These are phyloP conservation scores for Boletus reticuloceps DNA, from an alignment of 768 basidiomycete genomes.

Conservation along the genomic window DNA sequence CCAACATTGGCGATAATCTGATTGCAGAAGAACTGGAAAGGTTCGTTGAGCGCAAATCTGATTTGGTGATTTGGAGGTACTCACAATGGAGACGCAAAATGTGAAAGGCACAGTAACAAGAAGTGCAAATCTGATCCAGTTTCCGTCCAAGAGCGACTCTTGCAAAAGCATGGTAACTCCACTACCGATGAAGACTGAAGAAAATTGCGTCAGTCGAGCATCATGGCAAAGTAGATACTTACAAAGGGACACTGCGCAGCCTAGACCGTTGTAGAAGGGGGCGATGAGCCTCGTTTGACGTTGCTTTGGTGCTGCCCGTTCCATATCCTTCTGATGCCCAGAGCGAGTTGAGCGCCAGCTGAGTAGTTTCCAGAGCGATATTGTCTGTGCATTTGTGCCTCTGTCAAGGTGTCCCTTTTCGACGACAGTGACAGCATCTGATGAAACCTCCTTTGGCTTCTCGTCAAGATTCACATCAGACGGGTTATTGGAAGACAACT, in stretches of 20 bases:
- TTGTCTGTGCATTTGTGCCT: not conserved
- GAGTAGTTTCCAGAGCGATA: slow-evolving; percentile 25
- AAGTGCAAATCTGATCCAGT: slow-evolving; percentile 62
- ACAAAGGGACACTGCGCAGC: slow-evolving; percentile 66
- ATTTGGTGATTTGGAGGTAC: slow-evolving; percentile 20
- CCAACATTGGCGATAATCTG: slow-evolving; percentile 65
- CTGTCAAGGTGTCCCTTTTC: not conserved
- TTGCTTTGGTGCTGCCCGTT: slow-evolving; percentile 42
- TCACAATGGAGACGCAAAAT: slow-evolving; percentile 71
- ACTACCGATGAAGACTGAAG: slow-evolving; percentile 63
- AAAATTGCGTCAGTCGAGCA: slow-evolving; percentile 1
- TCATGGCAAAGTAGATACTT: slow-evolving; percentile 18
- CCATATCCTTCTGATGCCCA: slow-evolving; percentile 41
- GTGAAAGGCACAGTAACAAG: slow-evolving; percentile 65
- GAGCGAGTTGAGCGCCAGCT: slow-evolving; percentile 51
- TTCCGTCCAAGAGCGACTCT: slow-evolving; percentile 67
- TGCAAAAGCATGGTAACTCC: slow-evolving; percentile 57
- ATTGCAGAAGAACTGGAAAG: slow-evolving; percentile 64
- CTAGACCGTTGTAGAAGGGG: slow-evolving; percentile 71
- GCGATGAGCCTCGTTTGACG: slow-evolving; percentile 64
- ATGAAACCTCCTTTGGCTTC: slow-evolving; percentile 33
- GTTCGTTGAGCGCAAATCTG: not conserved
- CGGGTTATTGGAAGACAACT: slow-evolving; percentile 41
- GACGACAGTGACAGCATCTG: slow-evolving; percentile 10
- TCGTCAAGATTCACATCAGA: slow-evolving; percentile 58